A percentile compares a stretch with the other conserved stretches of the same genome.
phyloP scores from a whole-genome alignment of 352 stramenopile species.

The Aphanomyces stellatus region DNA sequence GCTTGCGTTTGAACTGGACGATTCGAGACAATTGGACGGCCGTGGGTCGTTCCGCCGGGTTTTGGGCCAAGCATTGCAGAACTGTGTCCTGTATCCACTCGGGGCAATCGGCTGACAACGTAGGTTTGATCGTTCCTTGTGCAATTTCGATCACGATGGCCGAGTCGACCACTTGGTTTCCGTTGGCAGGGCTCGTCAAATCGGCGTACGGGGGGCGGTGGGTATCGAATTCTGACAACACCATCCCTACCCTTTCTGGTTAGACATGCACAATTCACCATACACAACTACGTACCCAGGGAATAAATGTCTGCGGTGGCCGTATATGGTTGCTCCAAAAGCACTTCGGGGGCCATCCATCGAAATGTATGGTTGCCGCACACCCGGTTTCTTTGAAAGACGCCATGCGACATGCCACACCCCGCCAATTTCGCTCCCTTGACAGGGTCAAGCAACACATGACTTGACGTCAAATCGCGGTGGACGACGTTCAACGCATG shows the following conservation, averaged over 20 bases:
- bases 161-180: neutral
- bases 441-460: neutral
- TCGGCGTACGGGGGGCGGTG: neutral
- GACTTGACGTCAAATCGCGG: neutral
- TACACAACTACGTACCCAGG: neutral
- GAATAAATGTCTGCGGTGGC: neutral
- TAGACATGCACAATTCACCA: neutral
- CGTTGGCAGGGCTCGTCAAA: neutral
- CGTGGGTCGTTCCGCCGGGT: neutral
- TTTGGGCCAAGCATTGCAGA: neutral
- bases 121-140: neutral
- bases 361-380: neutral
- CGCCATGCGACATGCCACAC: neutral
- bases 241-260: neutral
- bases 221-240: neutral
- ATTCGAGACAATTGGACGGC: neutral
- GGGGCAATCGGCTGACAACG: neutral
- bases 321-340: neutral
- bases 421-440: neutral
- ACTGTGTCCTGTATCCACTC: neutral
- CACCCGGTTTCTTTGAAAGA: neutral
- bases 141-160: neutral
- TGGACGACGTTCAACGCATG: neutral
- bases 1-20: neutral
- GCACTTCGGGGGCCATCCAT: neutral